Evolutionary conservation across 1,284 basidiomycete genomes (phyloP).

Genomic region (Cryptococcus floricola): DNA sequence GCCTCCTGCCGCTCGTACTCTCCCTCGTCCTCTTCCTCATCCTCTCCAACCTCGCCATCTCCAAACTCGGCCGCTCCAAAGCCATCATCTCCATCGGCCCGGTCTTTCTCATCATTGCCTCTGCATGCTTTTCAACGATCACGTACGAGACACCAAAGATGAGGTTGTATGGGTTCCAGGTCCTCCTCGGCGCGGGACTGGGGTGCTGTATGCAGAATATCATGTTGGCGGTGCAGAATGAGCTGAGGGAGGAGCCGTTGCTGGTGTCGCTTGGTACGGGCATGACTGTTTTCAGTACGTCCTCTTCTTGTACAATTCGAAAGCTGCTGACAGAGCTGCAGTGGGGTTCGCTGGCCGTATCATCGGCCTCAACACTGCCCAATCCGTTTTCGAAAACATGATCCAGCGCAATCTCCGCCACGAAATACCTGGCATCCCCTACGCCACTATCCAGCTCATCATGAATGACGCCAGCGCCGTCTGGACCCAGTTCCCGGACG

Average conservation of each 20-base stretch:
- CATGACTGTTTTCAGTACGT: conserved; percentile 33
- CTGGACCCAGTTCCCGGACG: conserved; percentile 33
- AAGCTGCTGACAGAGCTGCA: conserved; percentile 1
- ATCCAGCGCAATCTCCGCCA: conserved; percentile 34
- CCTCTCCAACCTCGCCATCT: conserved; percentile 36
- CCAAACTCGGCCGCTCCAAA: conserved; percentile 40
- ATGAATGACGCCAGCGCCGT: conserved; percentile 35
- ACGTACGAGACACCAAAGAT: conserved; percentile 25
- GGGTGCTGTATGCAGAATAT: conserved; percentile 40
- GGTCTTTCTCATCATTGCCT: conserved; percentile 31
- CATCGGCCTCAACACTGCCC: conserved; percentile 42
- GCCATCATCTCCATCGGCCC: conserved; percentile 43
- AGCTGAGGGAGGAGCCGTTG: conserved; percentile 37
- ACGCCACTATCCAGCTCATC: conserved; percentile 18
- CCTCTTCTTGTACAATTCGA: neutral
- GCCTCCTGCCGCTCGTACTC: conserved; percentile 44
- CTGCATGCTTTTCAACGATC: conserved; percentile 42
- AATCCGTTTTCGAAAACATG: conserved; percentile 46
- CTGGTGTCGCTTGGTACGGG: conserved; percentile 40
- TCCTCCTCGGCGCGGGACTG: conserved; percentile 42
- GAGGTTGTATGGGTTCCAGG: conserved; percentile 43
- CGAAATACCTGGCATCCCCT: conserved; percentile 29
- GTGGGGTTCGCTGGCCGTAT: conserved; percentile 46
- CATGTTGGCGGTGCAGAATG: conserved; percentile 45
- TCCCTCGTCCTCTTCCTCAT: conserved; percentile 45